Conservation (phyloP, 345 rosid species). For the Gossypium herbaceum region DNA sequence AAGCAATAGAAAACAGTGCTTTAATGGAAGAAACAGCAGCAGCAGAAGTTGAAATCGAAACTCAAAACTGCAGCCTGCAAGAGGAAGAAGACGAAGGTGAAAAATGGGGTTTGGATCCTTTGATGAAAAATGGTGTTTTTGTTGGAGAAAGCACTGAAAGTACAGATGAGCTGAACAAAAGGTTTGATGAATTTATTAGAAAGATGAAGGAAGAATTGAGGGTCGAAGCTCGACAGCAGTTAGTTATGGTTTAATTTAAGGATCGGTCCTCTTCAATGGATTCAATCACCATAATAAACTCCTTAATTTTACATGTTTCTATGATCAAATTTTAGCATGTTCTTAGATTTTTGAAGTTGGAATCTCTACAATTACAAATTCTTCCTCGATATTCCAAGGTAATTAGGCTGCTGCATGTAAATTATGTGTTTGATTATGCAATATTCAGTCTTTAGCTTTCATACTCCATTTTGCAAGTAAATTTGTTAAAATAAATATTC, state of each 20-base stretch:
- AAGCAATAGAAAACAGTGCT: not conserved
- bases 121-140: not conserved
- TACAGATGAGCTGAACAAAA: conserved; percentile 72
- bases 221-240: conserved; percentile 53
- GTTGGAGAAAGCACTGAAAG: conserved; percentile 10
- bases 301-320: not conserved
- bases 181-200: conserved; percentile 81
- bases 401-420: too few species aligned
- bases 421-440: too few species aligned
- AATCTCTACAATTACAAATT: not conserved
- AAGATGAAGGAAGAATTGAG: conserved; percentile 76
- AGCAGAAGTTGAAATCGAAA: not conserved
- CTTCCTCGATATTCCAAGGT: too few species aligned
- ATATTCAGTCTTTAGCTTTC: too few species aligned
- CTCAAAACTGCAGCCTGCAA: conserved; percentile 14
- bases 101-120: conserved; percentile 5
- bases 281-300: not conserved
- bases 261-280: not conserved
- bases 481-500: too few species aligned
- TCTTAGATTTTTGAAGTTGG: not conserved
- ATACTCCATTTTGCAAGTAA: too few species aligned
- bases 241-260: conserved; percentile 50
- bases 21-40: not conserved
- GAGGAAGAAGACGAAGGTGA: conserved; percentile 23
- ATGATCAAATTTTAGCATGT: not conserved